Evolutionary conservation across 2,329 filamentous ascomycete genomes (phyloP).

Genomic region (Fusarium decemcellulare): DNA sequence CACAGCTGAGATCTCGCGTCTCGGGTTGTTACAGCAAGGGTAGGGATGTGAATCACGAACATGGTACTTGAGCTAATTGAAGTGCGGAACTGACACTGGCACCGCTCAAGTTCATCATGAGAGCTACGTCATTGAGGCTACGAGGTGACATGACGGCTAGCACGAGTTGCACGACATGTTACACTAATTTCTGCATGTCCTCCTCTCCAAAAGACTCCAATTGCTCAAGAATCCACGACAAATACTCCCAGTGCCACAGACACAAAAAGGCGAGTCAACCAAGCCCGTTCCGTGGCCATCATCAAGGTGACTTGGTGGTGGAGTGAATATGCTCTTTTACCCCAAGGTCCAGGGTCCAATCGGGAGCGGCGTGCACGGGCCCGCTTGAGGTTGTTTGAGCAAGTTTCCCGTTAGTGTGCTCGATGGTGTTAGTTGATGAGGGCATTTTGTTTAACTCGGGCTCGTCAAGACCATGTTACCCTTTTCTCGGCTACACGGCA

Average conservation of each 20-base stretch:
- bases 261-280: too few relatives aligned
- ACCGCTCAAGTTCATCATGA: conserved; percentile 26
- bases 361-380: conserved; percentile 26
- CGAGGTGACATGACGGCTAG: conserved; percentile 29
- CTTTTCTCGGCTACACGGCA: conserved; percentile 32
- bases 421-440: conserved; percentile 22
- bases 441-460: conserved; percentile 15
- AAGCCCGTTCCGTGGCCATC: conserved; percentile 9
- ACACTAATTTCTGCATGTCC: not conserved
- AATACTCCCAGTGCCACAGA: too few relatives aligned
- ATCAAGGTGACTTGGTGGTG: conserved; percentile 24
- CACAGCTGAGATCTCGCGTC: not conserved
- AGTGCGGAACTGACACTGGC: not conserved
- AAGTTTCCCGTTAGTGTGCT: conserved; percentile 48
- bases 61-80: not conserved
- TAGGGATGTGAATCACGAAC: conserved; percentile 1
- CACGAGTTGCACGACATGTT: not conserved
- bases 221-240: not conserved
- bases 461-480: not conserved
- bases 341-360: conserved; percentile 40
- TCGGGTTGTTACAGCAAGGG: not conserved
- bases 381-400: conserved; percentile 55
- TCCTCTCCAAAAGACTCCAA: not conserved
- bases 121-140: conserved; percentile 40
- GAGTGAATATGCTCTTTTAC: conserved; percentile 30